Evolutionary conservation across 2,329 filamentous ascomycete genomes (phyloP).

Genomic region (Cladosporium sphaerospermum): DNA sequence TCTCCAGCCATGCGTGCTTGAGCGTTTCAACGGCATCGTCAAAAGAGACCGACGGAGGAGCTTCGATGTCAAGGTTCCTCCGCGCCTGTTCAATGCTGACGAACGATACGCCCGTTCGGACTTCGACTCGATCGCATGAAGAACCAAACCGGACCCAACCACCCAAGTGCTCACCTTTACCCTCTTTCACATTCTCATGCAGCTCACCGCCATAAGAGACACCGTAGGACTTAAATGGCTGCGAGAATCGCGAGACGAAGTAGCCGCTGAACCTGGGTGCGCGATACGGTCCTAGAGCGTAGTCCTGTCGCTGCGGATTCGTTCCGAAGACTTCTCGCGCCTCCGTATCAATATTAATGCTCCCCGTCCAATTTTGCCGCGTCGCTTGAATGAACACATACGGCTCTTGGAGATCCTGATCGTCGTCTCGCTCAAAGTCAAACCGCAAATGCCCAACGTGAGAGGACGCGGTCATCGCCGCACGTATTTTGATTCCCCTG

Average conservation of each 20-base stretch:
- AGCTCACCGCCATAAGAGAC: constrained; percentile 29
- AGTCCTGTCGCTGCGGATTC: constrained; percentile 44
- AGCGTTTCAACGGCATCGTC: constrained; percentile 35
- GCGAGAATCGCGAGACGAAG: constrained; percentile 44
- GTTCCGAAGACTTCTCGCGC: constrained; percentile 38
- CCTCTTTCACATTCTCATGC: constrained; percentile 16
- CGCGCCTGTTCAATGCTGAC: constrained; percentile 44
- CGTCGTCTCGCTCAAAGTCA: constrained; percentile 29
- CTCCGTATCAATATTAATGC: constrained; percentile 34
- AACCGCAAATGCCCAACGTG: constrained; percentile 40
- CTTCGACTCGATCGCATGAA: constrained; percentile 32
- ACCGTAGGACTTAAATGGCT: constrained; percentile 36
- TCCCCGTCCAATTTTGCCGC: constrained; percentile 42
- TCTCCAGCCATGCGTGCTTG: constrained; percentile 42
- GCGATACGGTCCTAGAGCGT: constrained; percentile 38
- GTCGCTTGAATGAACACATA: constrained; percentile 42
- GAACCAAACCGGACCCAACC: constrained; percentile 38
- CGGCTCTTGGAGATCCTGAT: constrained; percentile 18
- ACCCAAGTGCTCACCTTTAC: constrained; percentile 34
- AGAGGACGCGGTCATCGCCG: constrained; percentile 38
- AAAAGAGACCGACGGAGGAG: constrained; percentile 33
- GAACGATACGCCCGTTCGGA: constrained; percentile 44
- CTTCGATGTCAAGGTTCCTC: constrained; percentile 41
- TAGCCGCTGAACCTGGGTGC: constrained; percentile 40
- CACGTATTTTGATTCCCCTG: constrained; percentile 19